phyloP scores from a whole-genome alignment of 1,284 basidiomycete genomes.

The Coniferiporia weirii region DNA sequence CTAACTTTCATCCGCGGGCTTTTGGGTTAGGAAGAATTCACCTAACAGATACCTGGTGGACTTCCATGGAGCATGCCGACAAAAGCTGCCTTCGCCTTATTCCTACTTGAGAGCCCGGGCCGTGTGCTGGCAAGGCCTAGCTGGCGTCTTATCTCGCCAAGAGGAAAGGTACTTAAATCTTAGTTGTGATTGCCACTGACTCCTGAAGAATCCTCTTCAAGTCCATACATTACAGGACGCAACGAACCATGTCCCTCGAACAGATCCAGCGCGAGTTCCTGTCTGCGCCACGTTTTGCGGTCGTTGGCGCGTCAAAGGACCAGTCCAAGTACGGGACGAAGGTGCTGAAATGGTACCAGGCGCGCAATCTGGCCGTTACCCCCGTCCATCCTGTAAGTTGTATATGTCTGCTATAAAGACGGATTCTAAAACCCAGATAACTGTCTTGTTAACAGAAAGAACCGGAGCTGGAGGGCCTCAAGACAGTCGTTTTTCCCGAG shows the following conservation, averaged over 20 bases:
- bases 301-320: slow-evolving; percentile 77
- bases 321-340: slow-evolving; percentile 70
- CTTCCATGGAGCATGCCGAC: too few relatives aligned
- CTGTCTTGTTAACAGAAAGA: slow-evolving; percentile 43
- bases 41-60: too few relatives aligned
- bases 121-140: too few relatives aligned
- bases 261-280: slow-evolving; percentile 56
- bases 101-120: too few relatives aligned
- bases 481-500: slow-evolving; percentile 50
- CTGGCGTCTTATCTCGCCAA: too few relatives aligned
- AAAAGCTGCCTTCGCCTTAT: too few relatives aligned
- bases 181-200: background rate
- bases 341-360: slow-evolving; percentile 33
- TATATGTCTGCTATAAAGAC: background rate
- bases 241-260: slow-evolving; percentile 7
- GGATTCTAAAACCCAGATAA: background rate
- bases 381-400: slow-evolving; percentile 61
- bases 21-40: too few relatives aligned
- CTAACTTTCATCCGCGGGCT: too few relatives aligned
- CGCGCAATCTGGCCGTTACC: slow-evolving; percentile 54
- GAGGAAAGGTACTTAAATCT: too few relatives aligned
- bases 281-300: slow-evolving; percentile 58
- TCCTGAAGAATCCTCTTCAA: background rate
- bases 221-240: background rate
- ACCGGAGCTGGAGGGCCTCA: slow-evolving; percentile 55